These are phyloP conservation scores for Penicillium digitatum DNA, from an alignment of 2,329 filamentous ascomycete species.

Conservation along the genomic window DNA sequence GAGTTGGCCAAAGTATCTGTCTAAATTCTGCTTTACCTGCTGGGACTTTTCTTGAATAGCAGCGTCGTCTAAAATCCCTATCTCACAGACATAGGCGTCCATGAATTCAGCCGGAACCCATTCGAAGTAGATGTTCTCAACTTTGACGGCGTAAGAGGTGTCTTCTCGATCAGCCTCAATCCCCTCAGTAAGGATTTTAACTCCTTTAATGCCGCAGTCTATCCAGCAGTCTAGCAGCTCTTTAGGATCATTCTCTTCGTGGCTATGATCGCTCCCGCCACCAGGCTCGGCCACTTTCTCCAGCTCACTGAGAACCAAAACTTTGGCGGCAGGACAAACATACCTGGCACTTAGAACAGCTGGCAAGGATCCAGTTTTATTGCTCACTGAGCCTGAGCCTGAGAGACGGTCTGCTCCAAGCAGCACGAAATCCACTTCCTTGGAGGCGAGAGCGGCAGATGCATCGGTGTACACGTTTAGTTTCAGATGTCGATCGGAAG, in stretches of 20 bases:
- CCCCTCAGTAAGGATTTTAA: slow-evolving; percentile 19
- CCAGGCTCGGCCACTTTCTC: slow-evolving; percentile 58
- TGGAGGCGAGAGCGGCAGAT: slow-evolving; percentile 53
- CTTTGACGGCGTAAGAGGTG: slow-evolving; percentile 25
- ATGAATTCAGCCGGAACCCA: slow-evolving; percentile 54
- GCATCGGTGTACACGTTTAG: slow-evolving; percentile 59
- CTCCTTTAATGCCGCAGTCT: slow-evolving; percentile 21
- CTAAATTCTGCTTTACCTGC: slow-evolving; percentile 17
- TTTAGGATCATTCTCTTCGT: slow-evolving; percentile 52
- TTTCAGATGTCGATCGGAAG: slow-evolving; percentile 25
- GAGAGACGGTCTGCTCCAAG: slow-evolving; percentile 64
- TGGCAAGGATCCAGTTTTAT: slow-evolving; percentile 63
- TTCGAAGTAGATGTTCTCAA: slow-evolving; percentile 56
- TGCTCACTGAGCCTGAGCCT: slow-evolving; percentile 56
- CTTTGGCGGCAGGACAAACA: slow-evolving; percentile 45
- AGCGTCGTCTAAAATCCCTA: slow-evolving; percentile 39
- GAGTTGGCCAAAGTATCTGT: slow-evolving; percentile 22
- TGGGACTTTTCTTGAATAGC: slow-evolving; percentile 25
- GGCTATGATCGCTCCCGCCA: slow-evolving; percentile 47
- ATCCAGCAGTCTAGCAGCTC: slow-evolving; percentile 53
- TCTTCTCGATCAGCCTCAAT: slow-evolving; percentile 10
- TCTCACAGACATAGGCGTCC: slow-evolving; percentile 54
- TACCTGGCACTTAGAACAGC: slow-evolving; percentile 54
- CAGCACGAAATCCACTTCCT: slow-evolving; percentile 55
- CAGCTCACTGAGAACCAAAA: slow-evolving; percentile 56